These are phyloP conservation scores for Hypoxylon lenormandii DNA, from an alignment of 495 filamentous ascomycete species.

Conservation along the genomic window DNA sequence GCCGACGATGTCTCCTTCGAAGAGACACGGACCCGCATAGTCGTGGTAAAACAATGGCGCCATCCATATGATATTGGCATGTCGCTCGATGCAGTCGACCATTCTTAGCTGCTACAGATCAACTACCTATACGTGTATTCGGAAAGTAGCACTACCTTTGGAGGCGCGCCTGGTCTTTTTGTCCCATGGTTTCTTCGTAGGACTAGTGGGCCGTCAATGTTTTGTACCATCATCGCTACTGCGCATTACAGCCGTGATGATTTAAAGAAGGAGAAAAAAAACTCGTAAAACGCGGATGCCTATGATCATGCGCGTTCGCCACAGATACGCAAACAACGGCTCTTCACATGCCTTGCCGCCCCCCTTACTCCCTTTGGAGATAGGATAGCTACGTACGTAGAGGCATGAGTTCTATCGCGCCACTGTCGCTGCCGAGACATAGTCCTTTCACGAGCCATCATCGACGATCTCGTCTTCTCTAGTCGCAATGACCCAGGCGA, in stretches of 20 bases:
- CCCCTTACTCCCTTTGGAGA: background rate
- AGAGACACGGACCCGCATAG: constrained; percentile 3
- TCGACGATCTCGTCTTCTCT: constrained; percentile 16
- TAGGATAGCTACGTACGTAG: constrained; percentile 10
- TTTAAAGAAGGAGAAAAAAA: no score
- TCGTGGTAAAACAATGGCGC: constrained; percentile 22
- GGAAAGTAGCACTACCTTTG: constrained; percentile 13
- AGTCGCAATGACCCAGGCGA: background rate
- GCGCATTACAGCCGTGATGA: constrained; percentile 31
- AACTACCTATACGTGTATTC: background rate
- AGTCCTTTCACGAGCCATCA: constrained; percentile 4
- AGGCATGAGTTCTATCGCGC: constrained; percentile 6
- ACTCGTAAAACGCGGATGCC: constrained; percentile 10
- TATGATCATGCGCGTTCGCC: constrained; percentile 21
- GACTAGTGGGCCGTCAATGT: constrained; percentile 18
- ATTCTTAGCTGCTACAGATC: constrained; percentile 17
- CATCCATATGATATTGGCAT: constrained; percentile 18
- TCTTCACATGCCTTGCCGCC: constrained; percentile 30
- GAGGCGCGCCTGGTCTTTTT: constrained; percentile 8
- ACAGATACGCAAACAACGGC: constrained; percentile 17
- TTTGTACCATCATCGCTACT: constrained; percentile 26
- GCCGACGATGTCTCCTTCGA: constrained; percentile 25
- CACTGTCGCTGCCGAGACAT: constrained; percentile 7
- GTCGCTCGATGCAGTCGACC: constrained; percentile 21
- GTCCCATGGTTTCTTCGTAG: constrained; percentile 15